Evolutionary conservation across 257 asterid genomes (phyloP).

Genomic region (Mitragyna speciosa): DNA sequence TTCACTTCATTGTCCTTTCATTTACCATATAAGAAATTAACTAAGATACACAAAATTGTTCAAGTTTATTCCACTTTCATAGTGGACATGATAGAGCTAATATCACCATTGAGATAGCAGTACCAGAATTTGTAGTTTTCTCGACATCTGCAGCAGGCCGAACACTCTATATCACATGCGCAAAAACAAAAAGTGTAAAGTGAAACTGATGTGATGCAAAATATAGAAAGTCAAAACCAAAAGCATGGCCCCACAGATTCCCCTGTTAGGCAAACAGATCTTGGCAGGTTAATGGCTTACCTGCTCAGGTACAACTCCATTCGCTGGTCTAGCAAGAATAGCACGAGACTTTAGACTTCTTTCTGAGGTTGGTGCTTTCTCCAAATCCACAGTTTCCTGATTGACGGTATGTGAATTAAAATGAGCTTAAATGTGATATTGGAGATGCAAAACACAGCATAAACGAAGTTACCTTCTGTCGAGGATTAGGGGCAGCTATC

Average conservation of each 20-base stretch:
- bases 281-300: conserved; percentile 32
- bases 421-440: neutral
- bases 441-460: neutral
- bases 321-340: conserved; percentile 61
- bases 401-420: conserved; percentile 8
- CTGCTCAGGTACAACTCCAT: conserved; percentile 85
- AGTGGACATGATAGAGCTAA: neutral
- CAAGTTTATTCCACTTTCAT: neutral
- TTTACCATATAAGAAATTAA: neutral
- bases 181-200: conserved; percentile 25
- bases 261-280: neutral
- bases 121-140: conserved; percentile 64
- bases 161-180: conserved; percentile 49
- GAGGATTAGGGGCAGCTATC: conserved; percentile 41
- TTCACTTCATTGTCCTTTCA: too few species aligned
- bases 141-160: conserved; percentile 64
- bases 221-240: conserved; percentile 9
- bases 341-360: conserved; percentile 62
- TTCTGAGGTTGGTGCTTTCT: conserved; percentile 55
- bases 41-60: neutral
- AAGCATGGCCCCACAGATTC: neutral
- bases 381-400: conserved; percentile 71
- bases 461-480: conserved; percentile 54
- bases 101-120: conserved; percentile 7
- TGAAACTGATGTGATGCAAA: conserved; percentile 5